These are phyloP conservation scores for Aspergillus bridgeri DNA, from an alignment of 495 filamentous ascomycete species.

Conservation along the genomic window DNA sequence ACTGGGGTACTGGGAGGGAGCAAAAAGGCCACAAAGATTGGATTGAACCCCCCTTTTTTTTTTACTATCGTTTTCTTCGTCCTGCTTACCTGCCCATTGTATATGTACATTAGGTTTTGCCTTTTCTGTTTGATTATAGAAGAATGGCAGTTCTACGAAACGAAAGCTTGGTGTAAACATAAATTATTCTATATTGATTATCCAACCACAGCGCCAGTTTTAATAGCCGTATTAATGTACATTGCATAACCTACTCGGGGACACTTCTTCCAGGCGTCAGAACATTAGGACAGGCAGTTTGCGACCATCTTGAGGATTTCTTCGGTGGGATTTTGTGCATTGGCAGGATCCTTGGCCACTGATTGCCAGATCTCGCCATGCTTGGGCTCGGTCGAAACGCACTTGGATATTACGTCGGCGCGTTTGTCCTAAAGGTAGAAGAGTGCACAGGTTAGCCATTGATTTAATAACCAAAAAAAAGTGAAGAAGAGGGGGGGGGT, in stretches of 20 bases:
- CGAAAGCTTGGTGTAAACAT: background rate
- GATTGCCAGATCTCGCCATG: conserved; percentile 92
- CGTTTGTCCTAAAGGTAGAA: conserved; percentile 65
- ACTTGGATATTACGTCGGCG: conserved; percentile 72
- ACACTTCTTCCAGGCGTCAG: background rate
- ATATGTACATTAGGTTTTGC: background rate
- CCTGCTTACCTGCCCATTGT: background rate
- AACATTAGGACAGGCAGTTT: conserved; percentile 22
- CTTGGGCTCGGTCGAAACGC: conserved; percentile 71
- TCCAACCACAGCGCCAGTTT: background rate
- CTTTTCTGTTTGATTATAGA: background rate
- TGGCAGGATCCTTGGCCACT: conserved; percentile 80
- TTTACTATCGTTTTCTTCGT: background rate
- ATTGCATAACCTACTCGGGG: background rate
- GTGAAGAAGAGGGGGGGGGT: background rate
- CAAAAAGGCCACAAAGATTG: no score
- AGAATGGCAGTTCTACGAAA: background rate
- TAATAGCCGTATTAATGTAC: background rate
- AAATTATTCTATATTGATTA: background rate
- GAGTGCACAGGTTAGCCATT: background rate
- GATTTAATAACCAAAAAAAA: background rate
- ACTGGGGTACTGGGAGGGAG: no score
- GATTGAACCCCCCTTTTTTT: no score
- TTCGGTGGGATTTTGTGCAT: conserved; percentile 66
- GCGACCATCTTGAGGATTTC: conserved; percentile 80